phyloP scores from a whole-genome alignment of 2,329 filamentous ascomycete genomes.

The Cordyceps fumosorosea region DNA sequence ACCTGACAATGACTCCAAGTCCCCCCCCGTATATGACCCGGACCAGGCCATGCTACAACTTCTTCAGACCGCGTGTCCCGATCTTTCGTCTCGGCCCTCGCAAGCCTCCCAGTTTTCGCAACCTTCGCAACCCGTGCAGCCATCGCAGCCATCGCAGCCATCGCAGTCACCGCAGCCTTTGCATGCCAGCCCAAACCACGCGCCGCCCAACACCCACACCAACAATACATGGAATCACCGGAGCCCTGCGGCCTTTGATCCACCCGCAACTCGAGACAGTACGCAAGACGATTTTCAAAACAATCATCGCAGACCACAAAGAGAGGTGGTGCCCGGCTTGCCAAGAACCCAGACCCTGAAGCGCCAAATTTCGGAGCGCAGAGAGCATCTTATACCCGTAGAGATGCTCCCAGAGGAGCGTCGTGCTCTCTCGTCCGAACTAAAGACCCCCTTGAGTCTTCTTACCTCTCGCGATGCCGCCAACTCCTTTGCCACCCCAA shows the following conservation, averaged over 20 bases:
- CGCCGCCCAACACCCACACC: slow-evolving; percentile 26
- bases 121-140: background rate
- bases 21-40: background rate
- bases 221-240: slow-evolving; percentile 23
- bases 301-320: slow-evolving; percentile 20
- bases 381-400: slow-evolving; percentile 64
- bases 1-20: slow-evolving; percentile 1
- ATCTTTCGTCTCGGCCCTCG: background rate
- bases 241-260: background rate
- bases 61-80: background rate
- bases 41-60: slow-evolving; percentile 5
- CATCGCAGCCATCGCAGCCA: background rate
- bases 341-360: slow-evolving; percentile 74
- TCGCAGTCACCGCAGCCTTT: background rate
- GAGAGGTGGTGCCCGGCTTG: slow-evolving; percentile 66
- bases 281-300: background rate
- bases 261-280: background rate
- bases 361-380: slow-evolving; percentile 73
- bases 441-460: background rate
- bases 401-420: slow-evolving; percentile 59
- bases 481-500: slow-evolving; percentile 4
- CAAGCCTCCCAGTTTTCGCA: background rate
- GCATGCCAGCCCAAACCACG: background rate
- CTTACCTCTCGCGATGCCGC: background rate
- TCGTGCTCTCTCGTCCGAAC: slow-evolving; percentile 62